Evolutionary conservation across 2,329 filamentous ascomycete species (phyloP), one percentile per base, ranked within the genome.

Genomic region (Fusarium brachygibbosum): DNA sequence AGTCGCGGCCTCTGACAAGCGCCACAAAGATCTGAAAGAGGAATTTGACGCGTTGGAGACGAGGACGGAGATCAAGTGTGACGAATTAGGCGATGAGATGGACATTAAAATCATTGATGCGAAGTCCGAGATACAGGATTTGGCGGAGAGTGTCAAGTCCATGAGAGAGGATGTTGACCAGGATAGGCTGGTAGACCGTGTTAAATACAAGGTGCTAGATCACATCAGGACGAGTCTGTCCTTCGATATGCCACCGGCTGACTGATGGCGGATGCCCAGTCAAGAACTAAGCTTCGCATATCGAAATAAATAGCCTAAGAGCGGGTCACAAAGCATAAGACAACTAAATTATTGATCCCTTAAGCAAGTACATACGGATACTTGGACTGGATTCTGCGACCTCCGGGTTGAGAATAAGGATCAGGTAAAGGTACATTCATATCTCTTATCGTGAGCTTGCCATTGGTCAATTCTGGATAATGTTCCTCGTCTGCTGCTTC

Each of bases 161-260:
- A 14, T 58, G 1, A 35, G 29, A 16, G 49, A 58, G 29, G 35
- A 21, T 2, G 11, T 42, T 14, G 42, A 59, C 8, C n/a, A 31
- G 14, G 58, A 60, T 21, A n/a, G 21, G 35, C 16, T 60, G 58
- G 58, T 50, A 17, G 37, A 59, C n/a, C 45, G 25, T 23, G 53
- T 42, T 1, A 59, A 60, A 35, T 58, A 59, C 13, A 50, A 38
- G 5, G 58, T 60, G 28, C 17, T 60, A 8, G 58, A 60, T 11
- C 35, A 60, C 3, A 48, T 60, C 8, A 60, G 37, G 31, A 25
- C 37, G 13, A 58, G 55, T 56, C 4, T 58, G 17, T 37, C 29
- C 31, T 34, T 34, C 12, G 50, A 58, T 8, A 56, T 44, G 31
- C 52, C 50, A 7, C 50, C 50, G 2, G 50, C 40, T 9, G 23